A percentile compares a stretch with the other conserved stretches of the same genome.
phyloP scores from a whole-genome alignment of 139 green algal genomes.

The Astrephomene gubernaculifera region DNA sequence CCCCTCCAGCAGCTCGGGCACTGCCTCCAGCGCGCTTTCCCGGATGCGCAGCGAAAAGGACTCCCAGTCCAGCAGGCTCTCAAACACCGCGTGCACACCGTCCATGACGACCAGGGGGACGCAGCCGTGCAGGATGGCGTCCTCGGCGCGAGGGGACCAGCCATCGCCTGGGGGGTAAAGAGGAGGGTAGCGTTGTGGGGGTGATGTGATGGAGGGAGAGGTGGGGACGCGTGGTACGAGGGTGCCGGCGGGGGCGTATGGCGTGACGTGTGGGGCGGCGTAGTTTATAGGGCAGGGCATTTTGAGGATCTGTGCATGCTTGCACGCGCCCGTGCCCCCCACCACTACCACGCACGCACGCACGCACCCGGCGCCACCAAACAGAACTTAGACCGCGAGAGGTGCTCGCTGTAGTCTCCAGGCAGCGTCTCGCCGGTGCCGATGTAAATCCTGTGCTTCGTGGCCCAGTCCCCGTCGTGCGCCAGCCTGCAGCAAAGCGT shows the following conservation, averaged over 20 bases:
- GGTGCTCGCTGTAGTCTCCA: slow-evolving; percentile 43
- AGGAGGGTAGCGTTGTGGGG: not conserved
- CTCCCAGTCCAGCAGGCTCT: slow-evolving; percentile 47
- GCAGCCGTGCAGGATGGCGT: slow-evolving; percentile 77
- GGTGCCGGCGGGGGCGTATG: no score
- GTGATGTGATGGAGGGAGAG: no score
- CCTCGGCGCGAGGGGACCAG: slow-evolving; percentile 63
- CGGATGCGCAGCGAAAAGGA: slow-evolving; percentile 45
- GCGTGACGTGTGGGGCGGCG: no score
- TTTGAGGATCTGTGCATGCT: no score
- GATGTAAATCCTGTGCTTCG: slow-evolving; percentile 45
- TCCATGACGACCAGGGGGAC: slow-evolving; percentile 71
- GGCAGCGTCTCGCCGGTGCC: slow-evolving; percentile 8
- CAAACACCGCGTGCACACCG: slow-evolving; percentile 23
- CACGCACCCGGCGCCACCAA: slow-evolving; percentile 40
- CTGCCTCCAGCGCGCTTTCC: slow-evolving; percentile 16
- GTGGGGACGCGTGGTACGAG: no score
- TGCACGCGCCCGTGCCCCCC: not conserved
- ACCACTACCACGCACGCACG: not conserved
- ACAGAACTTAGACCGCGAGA: slow-evolving; percentile 55
- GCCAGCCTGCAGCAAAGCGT: slow-evolving; percentile 40
- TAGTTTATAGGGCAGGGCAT: no score
- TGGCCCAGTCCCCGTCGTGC: slow-evolving; percentile 30
- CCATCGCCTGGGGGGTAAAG: slow-evolving; percentile 46
- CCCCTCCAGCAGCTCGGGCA: slow-evolving; percentile 1